A percentile compares a stretch with the other conserved stretches of the same genome.
These are phyloP conservation scores for Astrocystis sublimbata DNA, from an alignment of 495 filamentous ascomycete species.

Conservation along the genomic window DNA sequence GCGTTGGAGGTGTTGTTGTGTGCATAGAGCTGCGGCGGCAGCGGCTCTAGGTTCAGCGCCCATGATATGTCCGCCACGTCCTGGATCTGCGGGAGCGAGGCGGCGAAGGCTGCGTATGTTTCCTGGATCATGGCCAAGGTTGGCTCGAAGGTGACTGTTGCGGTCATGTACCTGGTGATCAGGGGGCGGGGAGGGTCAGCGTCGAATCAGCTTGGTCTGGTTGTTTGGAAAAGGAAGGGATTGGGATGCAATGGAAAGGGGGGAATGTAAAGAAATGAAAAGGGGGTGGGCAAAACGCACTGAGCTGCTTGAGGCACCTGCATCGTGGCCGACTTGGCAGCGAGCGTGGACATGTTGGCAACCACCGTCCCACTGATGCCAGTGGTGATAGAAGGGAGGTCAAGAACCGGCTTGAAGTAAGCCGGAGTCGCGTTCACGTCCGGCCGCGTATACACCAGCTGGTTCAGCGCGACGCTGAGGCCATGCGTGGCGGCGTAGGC, in stretches of 20 bases:
- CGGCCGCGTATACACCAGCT: conserved; percentile 18
- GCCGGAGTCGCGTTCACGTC: neutral
- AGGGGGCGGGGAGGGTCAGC: neutral
- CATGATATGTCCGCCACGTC: conserved; percentile 18
- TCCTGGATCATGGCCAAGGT: conserved; percentile 19
- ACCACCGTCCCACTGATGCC: conserved; percentile 5
- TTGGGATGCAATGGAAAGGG: too few species aligned
- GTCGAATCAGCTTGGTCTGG: neutral
- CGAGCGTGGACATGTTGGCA: conserved; percentile 1
- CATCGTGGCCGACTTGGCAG: neutral
- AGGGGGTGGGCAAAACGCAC: neutral
- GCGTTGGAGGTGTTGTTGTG: conserved; percentile 41
- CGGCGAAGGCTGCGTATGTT: conserved; percentile 20
- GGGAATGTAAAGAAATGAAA: too few species aligned
- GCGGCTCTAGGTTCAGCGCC: conserved; percentile 47
- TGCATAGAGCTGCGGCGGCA: conserved; percentile 43
- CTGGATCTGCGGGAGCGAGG: conserved; percentile 9
- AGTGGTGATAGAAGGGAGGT: conserved; percentile 10
- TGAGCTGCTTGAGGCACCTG: conserved; percentile 1
- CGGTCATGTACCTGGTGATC: neutral
- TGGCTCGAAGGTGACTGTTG: conserved; percentile 9
- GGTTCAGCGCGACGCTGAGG: conserved; percentile 4
- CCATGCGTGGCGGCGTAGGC: conserved; percentile 1
- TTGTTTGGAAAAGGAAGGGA: neutral
- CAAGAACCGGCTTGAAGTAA: conserved; percentile 14